A percentile compares a stretch with the other conserved stretches of the same genome.
Evolutionary conservation across 1,139 yeast genomes (phyloP).

Genomic region (Kurtzmaniella natalensis): DNA sequence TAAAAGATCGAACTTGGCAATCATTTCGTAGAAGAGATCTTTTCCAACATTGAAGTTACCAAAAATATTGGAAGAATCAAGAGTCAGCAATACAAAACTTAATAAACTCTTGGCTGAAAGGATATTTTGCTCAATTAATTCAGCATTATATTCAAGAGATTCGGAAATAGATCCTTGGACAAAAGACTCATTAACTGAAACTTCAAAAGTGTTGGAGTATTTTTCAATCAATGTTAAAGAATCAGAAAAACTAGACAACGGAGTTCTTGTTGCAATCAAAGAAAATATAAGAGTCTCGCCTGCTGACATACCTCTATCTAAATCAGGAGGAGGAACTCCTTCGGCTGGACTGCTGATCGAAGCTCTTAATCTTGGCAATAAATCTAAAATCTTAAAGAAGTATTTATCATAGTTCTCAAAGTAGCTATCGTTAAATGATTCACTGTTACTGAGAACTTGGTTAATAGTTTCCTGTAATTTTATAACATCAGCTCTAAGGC

Average conservation of each 20-base stretch:
- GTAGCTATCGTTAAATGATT: conserved; percentile 36
- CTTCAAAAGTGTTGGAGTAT: conserved; percentile 14
- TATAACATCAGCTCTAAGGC: conserved; percentile 60
- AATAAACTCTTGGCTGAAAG: conserved; percentile 48
- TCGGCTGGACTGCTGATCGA: conserved; percentile 52
- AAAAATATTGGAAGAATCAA: conserved; percentile 16
- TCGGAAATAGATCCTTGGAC: conserved; percentile 15
- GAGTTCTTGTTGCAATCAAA: conserved; percentile 46
- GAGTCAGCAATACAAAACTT: conserved; percentile 41
- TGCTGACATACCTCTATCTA: conserved; percentile 76
- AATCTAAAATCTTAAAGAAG: conserved; percentile 69
- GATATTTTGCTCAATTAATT: conserved; percentile 14
- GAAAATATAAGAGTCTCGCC: conserved; percentile 66
- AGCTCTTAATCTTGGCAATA: conserved; percentile 74
- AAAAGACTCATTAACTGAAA: conserved; percentile 11
- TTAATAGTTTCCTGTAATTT: conserved; percentile 61
- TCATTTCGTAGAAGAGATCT: conserved; percentile 18
- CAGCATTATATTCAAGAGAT: conserved; percentile 18
- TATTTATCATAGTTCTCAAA: conserved; percentile 51
- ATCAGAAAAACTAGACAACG: conserved; percentile 32
- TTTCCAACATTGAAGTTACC: conserved; percentile 4
- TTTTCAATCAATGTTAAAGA: conserved; percentile 11
- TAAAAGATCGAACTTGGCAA: conserved; percentile 10
- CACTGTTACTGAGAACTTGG: conserved; percentile 52
- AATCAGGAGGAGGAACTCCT: conserved; percentile 73